phyloP scores from a whole-genome alignment of 192 early-diverging fungal species.

The Entomortierella parvispora region DNA sequence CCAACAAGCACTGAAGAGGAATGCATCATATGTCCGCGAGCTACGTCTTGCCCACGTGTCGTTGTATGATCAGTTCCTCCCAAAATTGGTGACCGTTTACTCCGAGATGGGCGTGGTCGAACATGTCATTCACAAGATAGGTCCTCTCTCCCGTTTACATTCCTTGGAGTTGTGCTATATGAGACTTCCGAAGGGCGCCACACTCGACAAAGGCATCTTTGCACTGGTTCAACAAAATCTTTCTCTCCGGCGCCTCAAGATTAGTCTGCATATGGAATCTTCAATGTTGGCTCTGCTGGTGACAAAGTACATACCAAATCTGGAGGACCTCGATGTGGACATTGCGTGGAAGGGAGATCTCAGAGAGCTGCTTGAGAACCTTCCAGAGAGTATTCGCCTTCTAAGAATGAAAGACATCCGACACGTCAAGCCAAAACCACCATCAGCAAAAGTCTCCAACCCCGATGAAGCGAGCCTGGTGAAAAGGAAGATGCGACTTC shows the following conservation, averaged over 20 bases:
- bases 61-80: neutral
- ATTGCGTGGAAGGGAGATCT: neutral
- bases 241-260: neutral
- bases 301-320: neutral
- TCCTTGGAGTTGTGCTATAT: neutral
- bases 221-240: conserved; percentile 4
- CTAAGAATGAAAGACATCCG: neutral
- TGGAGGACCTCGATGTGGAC: neutral
- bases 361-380: neutral
- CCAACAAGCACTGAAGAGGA: neutral
- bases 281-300: neutral
- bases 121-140: neutral
- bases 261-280: neutral
- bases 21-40: no score
- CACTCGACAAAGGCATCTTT: neutral
- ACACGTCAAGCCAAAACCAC: neutral
- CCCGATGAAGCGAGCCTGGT: no score
- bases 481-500: neutral
- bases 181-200: no score
- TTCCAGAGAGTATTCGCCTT: neutral
- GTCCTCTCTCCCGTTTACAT: neutral
- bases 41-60: no score
- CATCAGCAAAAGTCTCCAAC: no score
- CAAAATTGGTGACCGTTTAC: neutral
- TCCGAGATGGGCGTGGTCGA: neutral